These are phyloP conservation scores for Solanum ahanhuiri DNA, from an alignment of 257 asterid genomes.

Conservation along the genomic window DNA sequence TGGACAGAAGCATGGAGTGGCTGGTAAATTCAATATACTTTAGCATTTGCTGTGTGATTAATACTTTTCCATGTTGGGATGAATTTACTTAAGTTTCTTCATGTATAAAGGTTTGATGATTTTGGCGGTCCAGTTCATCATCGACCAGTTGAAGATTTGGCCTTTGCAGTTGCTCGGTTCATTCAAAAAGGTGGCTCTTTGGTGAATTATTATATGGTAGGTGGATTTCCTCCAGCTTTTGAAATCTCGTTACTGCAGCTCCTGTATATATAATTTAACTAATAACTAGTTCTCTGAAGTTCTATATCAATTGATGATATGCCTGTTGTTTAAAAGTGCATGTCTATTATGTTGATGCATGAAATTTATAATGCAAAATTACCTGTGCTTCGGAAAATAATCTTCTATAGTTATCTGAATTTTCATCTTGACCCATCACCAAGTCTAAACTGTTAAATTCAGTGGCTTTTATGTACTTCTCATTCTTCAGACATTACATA, in stretches of 20 bases:
- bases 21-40: slow-evolving; percentile 44
- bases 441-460: background rate
- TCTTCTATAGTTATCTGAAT: background rate
- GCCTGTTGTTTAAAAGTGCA: background rate
- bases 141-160: slow-evolving; percentile 96
- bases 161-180: slow-evolving; percentile 85
- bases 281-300: background rate
- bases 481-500: background rate
- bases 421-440: background rate
- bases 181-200: slow-evolving; percentile 96
- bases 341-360: background rate
- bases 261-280: background rate
- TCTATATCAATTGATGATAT: background rate
- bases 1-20: slow-evolving; percentile 99
- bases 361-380: background rate
- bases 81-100: background rate
- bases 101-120: slow-evolving; percentile 63
- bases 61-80: background rate
- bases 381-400: background rate
- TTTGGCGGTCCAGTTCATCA: slow-evolving; percentile 82
- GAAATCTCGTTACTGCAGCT: background rate
- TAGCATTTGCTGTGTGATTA: background rate
- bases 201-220: slow-evolving; percentile 85
- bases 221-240: background rate
- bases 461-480: background rate